These are phyloP conservation scores for Penicillium italicum DNA, from an alignment of 2,329 filamentous ascomycete species.

Conservation along the genomic window DNA sequence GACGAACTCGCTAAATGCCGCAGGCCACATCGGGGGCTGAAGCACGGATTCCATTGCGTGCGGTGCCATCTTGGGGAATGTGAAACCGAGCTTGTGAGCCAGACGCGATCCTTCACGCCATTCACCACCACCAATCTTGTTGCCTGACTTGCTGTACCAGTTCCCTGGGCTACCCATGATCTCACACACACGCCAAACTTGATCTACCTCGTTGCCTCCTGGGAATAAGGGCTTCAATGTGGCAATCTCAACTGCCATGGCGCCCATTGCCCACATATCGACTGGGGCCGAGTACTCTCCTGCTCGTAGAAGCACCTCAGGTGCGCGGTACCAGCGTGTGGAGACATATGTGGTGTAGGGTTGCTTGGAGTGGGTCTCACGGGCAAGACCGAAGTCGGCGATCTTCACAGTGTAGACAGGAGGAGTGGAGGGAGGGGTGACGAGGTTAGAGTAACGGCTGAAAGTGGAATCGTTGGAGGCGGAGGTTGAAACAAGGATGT, in stretches of 20 bases:
- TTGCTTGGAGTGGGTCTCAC: slow-evolving; percentile 92
- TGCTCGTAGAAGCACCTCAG: slow-evolving; percentile 87
- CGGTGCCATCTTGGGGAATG: slow-evolving; percentile 98
- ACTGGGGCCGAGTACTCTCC: slow-evolving; percentile 97
- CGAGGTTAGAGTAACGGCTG: slow-evolving; percentile 84
- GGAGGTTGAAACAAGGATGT: slow-evolving; percentile 93
- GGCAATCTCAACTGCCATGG: slow-evolving; percentile 97
- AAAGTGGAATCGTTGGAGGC: slow-evolving; percentile 84
- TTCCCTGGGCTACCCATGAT: slow-evolving; percentile 99
- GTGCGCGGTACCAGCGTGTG: slow-evolving; percentile 90
- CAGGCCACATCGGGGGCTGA: slow-evolving; percentile 85
- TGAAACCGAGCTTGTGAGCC: slow-evolving; percentile 94
- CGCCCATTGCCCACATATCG: slow-evolving; percentile 97
- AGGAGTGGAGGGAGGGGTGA: slow-evolving; percentile 92
- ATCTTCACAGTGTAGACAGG: slow-evolving; percentile 96
- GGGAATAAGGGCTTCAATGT: slow-evolving; percentile 96
- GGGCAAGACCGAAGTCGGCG: slow-evolving; percentile 94
- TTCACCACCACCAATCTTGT: slow-evolving; percentile 86
- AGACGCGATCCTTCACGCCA: slow-evolving; percentile 93
- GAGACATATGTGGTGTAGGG: slow-evolving; percentile 99
- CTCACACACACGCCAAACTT: slow-evolving; percentile 97
- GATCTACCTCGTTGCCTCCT: slow-evolving; percentile 95
- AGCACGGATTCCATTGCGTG: slow-evolving; percentile 95
- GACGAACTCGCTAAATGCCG: slow-evolving; percentile 83
- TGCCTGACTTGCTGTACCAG: slow-evolving; percentile 92